Evolutionary conservation across 192 early-diverging fungal species (phyloP), one percentile per base, ranked within the genome.

Genomic region (Glomus cerebriforme): DNA sequence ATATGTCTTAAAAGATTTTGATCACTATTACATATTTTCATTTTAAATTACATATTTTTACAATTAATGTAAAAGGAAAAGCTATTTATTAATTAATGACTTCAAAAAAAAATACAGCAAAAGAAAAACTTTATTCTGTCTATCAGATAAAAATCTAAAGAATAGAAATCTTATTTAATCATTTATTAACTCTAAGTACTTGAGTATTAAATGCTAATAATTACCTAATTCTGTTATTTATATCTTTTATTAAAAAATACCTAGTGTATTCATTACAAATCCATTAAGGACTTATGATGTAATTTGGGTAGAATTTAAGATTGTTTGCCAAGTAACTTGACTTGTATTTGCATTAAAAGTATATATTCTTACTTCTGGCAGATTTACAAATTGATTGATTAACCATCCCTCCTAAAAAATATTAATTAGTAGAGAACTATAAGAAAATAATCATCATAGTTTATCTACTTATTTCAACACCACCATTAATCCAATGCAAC

Each of bases 391-490:
- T 10, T 1, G 59, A 75, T 75, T 32, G 7, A 75, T 75, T 24
- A 32, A 37, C 27, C 17, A 67, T 45, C 64, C 71, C 29, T 73
- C 79, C 66, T 60, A 68, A 43, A 69, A 35, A 27, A 47, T 39
- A 27, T 3, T 8, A 39, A 62, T 35, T 31, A 62, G 37, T 75
- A 37, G 8, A 74, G 34, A 75, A 7, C 59, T 3, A 74, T 31
- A 58, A n/a, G 13, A 0, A 75, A 75, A 59, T 60, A 31, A 4
- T 10, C 15, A 60, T 31, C 19, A 75, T 75, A 17, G 49, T 59
- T 74, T 39, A n/a, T 58, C 37, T 59, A 74, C 73, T 74, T 74
- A 31, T 58, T 12, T 75, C 73, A 62, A 39, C 59, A 6, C 73
- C 73, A 17, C 34, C 73, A 34, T 34, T 37, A 35, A 62, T 75